phyloP scores from a whole-genome alignment of 495 filamentous ascomycete species.

The Penicillium pancosmium region DNA sequence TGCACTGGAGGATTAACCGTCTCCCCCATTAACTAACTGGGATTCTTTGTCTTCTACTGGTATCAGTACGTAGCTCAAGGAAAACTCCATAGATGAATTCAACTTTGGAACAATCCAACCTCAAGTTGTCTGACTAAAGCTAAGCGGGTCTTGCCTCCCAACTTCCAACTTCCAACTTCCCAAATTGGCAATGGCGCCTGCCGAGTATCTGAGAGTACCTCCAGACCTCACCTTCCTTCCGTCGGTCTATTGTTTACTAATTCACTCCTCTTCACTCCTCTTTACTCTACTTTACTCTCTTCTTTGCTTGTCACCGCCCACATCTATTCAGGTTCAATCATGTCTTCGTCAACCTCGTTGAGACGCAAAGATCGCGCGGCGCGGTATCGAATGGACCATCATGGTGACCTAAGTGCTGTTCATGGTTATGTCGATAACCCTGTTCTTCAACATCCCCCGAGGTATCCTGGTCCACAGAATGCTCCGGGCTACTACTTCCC shows the following conservation, averaged over 20 bases:
- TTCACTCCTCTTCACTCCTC: background rate
- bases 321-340: background rate
- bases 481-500: background rate
- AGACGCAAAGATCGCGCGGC: background rate
- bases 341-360: constrained; percentile 3
- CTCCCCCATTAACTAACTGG: background rate
- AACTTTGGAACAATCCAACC: no score
- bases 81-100: background rate
- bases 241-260: background rate
- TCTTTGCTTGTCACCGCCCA: background rate
- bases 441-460: background rate
- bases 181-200: background rate
- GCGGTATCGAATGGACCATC: background rate
- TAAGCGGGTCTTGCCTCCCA: background rate
- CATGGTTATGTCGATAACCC: background rate
- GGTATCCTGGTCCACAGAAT: background rate
- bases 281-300: background rate
- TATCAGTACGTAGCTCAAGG: constrained; percentile 1
- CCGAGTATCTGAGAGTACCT: no score
- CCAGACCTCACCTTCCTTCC: background rate
- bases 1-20: constrained; percentile 5
- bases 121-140: no score
- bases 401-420: background rate
- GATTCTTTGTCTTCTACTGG: background rate
- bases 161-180: no score